phyloP scores from a whole-genome alignment of 2,329 filamentous ascomycete genomes.

The Massarina eburnea region DNA sequence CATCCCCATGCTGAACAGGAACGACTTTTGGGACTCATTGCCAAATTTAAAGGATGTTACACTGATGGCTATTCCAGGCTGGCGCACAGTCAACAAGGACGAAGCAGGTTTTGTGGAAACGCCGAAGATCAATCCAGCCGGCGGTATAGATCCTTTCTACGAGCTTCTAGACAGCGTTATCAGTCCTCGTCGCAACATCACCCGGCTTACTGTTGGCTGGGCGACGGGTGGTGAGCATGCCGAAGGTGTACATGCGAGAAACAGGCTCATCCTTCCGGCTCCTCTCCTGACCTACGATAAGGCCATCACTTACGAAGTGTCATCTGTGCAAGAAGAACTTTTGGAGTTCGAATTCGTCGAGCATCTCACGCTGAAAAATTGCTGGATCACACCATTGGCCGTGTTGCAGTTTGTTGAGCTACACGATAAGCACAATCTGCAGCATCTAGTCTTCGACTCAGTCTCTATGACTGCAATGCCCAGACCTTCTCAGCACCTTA shows the following conservation, averaged over 20 bases:
- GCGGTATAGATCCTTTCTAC: constrained; percentile 56
- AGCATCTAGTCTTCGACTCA: constrained; percentile 61
- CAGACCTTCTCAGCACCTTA: constrained; percentile 12
- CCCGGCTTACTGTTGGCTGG: constrained; percentile 66
- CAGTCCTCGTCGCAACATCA: constrained; percentile 53
- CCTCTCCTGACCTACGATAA: constrained; percentile 49
- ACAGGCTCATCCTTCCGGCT: constrained; percentile 63
- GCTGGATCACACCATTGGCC: constrained; percentile 65
- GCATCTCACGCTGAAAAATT: constrained; percentile 66
- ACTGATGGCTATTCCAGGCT: constrained; percentile 66
- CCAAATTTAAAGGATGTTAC: constrained; percentile 57
- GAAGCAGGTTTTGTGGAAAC: constrained; percentile 56
- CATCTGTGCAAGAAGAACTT: constrained; percentile 32
- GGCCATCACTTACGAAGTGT: constrained; percentile 12
- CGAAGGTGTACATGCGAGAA: constrained; percentile 62
- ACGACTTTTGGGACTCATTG: constrained; percentile 64
- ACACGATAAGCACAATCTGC: constrained; percentile 52
- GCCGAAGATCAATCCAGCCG: constrained; percentile 52
- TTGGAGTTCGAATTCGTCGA: constrained; percentile 60
- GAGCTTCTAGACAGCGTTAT: constrained; percentile 56
- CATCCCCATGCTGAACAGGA: constrained; percentile 56
- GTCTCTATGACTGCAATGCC: constrained; percentile 59
- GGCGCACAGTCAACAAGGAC: constrained; percentile 60
- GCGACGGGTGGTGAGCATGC: constrained; percentile 68
- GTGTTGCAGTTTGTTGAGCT: constrained; percentile 55